A percentile compares a stretch with the other conserved stretches of the same genome.
Conservation (phyloP, 2,329 filamentous ascomycete genomes). For the Trichoderma guizhouense region DNA sequence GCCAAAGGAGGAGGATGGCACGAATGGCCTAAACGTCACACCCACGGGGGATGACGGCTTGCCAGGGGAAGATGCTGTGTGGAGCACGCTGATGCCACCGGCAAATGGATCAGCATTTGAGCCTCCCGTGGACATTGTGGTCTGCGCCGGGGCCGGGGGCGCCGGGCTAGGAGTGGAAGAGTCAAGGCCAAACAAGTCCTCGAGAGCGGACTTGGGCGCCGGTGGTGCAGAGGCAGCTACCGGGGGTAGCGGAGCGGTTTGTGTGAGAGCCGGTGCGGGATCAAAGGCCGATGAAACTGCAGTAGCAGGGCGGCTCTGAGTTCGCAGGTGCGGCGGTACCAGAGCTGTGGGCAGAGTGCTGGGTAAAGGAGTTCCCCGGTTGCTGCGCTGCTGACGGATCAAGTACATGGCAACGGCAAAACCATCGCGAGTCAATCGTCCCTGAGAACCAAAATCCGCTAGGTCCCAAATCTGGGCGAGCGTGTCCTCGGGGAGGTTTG, state of each 20-base stretch:
- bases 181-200: slow-evolving; percentile 92
- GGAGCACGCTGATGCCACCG: slow-evolving; percentile 44
- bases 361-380: slow-evolving; percentile 63
- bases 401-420: slow-evolving; percentile 98
- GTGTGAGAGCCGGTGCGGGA: slow-evolving; percentile 34
- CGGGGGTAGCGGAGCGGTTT: background rate
- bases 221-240: slow-evolving; percentile 32
- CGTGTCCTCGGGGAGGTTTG: slow-evolving; percentile 80
- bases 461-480: slow-evolving; percentile 97
- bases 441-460: slow-evolving; percentile 87
- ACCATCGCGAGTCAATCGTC: slow-evolving; percentile 79
- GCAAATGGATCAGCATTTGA: slow-evolving; percentile 65
- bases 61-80: slow-evolving; percentile 50
- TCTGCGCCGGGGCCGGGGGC: slow-evolving; percentile 55
- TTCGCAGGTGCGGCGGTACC: slow-evolving; percentile 81
- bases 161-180: slow-evolving; percentile 50
- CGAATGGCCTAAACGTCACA: slow-evolving; percentile 78
- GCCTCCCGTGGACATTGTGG: slow-evolving; percentile 68
- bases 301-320: slow-evolving; percentile 50
- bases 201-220: slow-evolving; percentile 75
- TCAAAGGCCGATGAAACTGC: slow-evolving; percentile 52
- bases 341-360: slow-evolving; percentile 74
- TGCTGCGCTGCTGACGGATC: slow-evolving; percentile 82
- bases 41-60: slow-evolving; percentile 46
- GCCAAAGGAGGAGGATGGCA: slow-evolving; percentile 89